phyloP scores from a whole-genome alignment of 2,329 filamentous ascomycete species.

The Golovinomyces cichoracearum region DNA sequence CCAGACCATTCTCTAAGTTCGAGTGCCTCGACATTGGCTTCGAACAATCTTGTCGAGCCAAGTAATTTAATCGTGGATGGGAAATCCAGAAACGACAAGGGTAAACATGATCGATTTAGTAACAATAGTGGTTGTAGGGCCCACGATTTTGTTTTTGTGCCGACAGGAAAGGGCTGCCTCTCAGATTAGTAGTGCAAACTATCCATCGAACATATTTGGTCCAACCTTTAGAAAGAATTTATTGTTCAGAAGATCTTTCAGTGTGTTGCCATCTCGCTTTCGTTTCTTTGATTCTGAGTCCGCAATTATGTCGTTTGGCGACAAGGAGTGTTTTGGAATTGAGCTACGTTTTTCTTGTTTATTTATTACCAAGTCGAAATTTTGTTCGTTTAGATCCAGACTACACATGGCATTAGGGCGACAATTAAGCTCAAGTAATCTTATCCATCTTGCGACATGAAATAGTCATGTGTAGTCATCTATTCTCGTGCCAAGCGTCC shows the following conservation, averaged over 20 bases:
- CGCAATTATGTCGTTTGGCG: slow-evolving; percentile 5
- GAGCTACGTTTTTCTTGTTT: slow-evolving; percentile 9
- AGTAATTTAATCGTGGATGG: slow-evolving; percentile 24
- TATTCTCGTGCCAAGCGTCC: no score
- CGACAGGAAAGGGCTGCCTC: slow-evolving; percentile 26
- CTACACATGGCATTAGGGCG: slow-evolving; percentile 13
- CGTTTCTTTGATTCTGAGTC: slow-evolving; percentile 12
- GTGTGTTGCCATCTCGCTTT: slow-evolving; percentile 14
- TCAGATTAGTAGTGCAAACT: slow-evolving; percentile 3
- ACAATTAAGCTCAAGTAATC: no score
- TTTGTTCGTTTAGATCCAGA: slow-evolving; percentile 8
- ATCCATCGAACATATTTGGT: neutral
- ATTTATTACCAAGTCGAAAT: slow-evolving; percentile 11
- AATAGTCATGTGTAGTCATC: no score
- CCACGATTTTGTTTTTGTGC: slow-evolving; percentile 24
- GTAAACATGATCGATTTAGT: slow-evolving; percentile 31
- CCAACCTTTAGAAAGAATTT: slow-evolving; percentile 15
- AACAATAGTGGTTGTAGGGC: slow-evolving; percentile 35
- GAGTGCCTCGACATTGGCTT: slow-evolving; percentile 34
- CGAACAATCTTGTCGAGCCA: slow-evolving; percentile 28
- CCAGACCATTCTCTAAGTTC: slow-evolving; percentile 36
- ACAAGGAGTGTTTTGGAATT: neutral
- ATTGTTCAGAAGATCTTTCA: slow-evolving; percentile 15
- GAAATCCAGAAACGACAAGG: slow-evolving; percentile 36
- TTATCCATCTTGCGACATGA: no score